Base-by-base conservation (phyloP, 768 basidiomycete genomes). In the Lactarius akahatsu region DNA sequence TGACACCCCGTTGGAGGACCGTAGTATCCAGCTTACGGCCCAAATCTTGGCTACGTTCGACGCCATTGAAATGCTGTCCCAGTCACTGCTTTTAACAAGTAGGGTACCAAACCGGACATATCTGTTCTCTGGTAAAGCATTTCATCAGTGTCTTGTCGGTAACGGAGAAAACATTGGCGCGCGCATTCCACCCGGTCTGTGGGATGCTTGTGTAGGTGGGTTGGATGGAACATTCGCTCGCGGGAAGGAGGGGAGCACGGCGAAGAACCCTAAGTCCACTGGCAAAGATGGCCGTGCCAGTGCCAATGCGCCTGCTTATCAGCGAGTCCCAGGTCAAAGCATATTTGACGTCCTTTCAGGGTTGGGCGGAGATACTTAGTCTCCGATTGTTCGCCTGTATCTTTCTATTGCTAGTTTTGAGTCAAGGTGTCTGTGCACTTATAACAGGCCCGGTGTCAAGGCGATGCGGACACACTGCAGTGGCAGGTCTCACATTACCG, bases 1-100 rank as follows among this genome's bases (percentile, higher is more conserved):
- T 32, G 67, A 62, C 0, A 80, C 83, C 6, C 78, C 80, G 0
- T 76, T 87, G 28, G 73, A 76, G 23, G 85, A 89, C 72, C 80
- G 90, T 6, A 83, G 86, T 71, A 77, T 91, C 52, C 91, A 92
- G 70, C 80, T 92, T 18, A 78, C 80, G 59, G 89, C 90, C 0
- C 91, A 94, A 70, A 72, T 83, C 15, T 75, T 86, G 4, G 80
- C 81, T 72, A 82, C 88, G 5, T 71, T 87, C 7, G 87, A 90
- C 65, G 80, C 81, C 40, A 78, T 91, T 54, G 82, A 83, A 32
- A 80, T 85, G 55, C 78, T 94, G 20, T 78, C 84, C 0, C 85
- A 92, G 70, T 80, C 83, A 16, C 76, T 93, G 45, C 78, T 91
- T 10, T 77, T 94, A 56, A 73, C 80, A 4, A 75, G 83, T 34